Conservation (phyloP, 345 rosid genomes). For the Sapria himalayana region DNA sequence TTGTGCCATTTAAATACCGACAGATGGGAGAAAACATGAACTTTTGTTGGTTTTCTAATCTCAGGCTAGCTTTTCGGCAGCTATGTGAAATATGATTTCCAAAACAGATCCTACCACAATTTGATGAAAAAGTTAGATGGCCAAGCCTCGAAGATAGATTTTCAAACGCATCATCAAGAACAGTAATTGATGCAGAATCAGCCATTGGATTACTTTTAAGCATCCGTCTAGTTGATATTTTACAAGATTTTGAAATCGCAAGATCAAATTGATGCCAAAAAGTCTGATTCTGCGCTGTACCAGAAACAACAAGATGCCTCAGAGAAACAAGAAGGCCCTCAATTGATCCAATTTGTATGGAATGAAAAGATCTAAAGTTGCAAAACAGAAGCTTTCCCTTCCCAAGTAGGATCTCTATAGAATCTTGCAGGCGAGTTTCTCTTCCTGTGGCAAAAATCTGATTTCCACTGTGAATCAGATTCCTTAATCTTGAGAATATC, state of each 20-base stretch:
- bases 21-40: conserved; percentile 17
- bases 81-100: conserved; percentile 12
- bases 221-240: conserved; percentile 13
- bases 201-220: conserved; percentile 28
- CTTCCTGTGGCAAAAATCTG: conserved; percentile 17
- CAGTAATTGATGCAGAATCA: conserved; percentile 20
- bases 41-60: conserved; percentile 27
- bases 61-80: conserved; percentile 42
- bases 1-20: conserved; percentile 32
- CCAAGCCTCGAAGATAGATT: conserved; percentile 17
- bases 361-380: conserved; percentile 33
- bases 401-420: conserved; percentile 27
- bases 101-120: conserved; percentile 10
- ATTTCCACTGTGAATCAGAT: conserved; percentile 30
- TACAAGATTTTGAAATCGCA: conserved; percentile 20
- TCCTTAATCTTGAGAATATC: conserved; percentile 27
- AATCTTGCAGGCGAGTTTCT: conserved; percentile 20
- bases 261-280: conserved; percentile 75
- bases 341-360: conserved; percentile 16
- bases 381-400: conserved; percentile 31
- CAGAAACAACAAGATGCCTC: conserved; percentile 22
- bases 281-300: conserved; percentile 51
- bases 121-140: conserved; percentile 9
- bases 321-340: conserved; percentile 26
- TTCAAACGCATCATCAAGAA: conserved; percentile 19